Base-by-base conservation (phyloP, 371 early-diverging fungal species). In the Apophysomyces variabilis region DNA sequence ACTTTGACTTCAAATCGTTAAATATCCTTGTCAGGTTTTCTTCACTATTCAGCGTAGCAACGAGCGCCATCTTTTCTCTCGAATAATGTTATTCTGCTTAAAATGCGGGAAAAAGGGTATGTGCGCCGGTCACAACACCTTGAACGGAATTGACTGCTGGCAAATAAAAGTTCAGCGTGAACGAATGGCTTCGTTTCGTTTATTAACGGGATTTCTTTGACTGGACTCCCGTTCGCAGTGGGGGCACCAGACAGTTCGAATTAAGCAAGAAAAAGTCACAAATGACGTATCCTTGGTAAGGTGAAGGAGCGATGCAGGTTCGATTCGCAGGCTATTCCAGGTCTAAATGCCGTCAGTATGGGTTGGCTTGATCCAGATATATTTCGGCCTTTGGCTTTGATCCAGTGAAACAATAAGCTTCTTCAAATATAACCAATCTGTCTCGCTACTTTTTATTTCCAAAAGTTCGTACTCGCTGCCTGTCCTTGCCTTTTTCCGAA, bases 1-100 rank as follows among this genome's bases (percentile, higher is more conserved):
- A 83, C 83, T 79, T 83, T 70, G 83, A 83, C 61, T 83, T 83
- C 16, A 83, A 65, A 58, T 83, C 83, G 57, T 38, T 73, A 57
- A 83, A 80, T 61, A 83, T 83, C 66, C 79, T 71, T 44, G 74
- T 79, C 58, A 83, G 66, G 62, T 79, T 82, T 64, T 79, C 83
- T 64, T 78, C 78, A 46, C 77, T 79, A 54, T 76, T 82, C 32
- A 81, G 71, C 74, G 74, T 74, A 65, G 78, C 81, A 65, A 75
- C 77, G 38, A 68, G 71, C 46, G 78, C 76, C 82, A 81, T 80
- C 58, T 38, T 63, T 41, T 46, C 4, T 38, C 38, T 59, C 60
- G 38, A 39, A 12, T 50, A 50, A 9, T 50, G 54, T 50, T 50
- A 21, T 50, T 50, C 21, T 50, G 54, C 21, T 50, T 50, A 9